phyloP scores from a whole-genome alignment of 257 asterid genomes.

The Lithospermum erythrorhizon region DNA sequence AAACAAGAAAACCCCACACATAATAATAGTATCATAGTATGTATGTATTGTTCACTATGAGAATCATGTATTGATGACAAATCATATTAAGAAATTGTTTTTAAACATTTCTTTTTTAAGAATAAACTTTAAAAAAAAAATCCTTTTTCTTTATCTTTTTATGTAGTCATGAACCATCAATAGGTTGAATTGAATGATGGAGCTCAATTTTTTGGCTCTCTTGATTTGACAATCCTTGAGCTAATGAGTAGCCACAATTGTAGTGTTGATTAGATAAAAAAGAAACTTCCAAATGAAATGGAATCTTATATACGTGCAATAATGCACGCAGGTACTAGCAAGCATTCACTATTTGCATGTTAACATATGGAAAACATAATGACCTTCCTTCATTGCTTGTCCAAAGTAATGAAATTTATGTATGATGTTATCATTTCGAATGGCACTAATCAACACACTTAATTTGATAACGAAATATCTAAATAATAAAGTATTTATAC shows the following conservation, averaged over 20 bases:
- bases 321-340: not conserved
- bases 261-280: not conserved
- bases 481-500: too few relatives aligned
- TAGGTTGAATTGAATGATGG: conserved; percentile 1
- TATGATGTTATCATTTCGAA: not conserved
- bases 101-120: conserved; percentile 2
- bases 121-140: not conserved
- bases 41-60: not conserved
- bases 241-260: too few relatives aligned
- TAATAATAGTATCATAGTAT: not conserved
- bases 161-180: not conserved
- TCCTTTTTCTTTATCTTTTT: not conserved
- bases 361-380: not conserved
- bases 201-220: not conserved
- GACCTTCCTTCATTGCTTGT: not conserved
- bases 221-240: not conserved
- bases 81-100: not conserved
- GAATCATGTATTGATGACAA: not conserved
- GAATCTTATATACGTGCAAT: conserved; percentile 3
- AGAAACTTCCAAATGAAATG: not conserved
- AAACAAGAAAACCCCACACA: conserved; percentile 6
- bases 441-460: not conserved
- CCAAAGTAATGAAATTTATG: not conserved
- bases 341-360: not conserved
- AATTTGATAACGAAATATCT: too few relatives aligned